Evolutionary conservation across 148 eudicot species (phyloP).

Genomic region (Rhododendron ferrugineum): DNA sequence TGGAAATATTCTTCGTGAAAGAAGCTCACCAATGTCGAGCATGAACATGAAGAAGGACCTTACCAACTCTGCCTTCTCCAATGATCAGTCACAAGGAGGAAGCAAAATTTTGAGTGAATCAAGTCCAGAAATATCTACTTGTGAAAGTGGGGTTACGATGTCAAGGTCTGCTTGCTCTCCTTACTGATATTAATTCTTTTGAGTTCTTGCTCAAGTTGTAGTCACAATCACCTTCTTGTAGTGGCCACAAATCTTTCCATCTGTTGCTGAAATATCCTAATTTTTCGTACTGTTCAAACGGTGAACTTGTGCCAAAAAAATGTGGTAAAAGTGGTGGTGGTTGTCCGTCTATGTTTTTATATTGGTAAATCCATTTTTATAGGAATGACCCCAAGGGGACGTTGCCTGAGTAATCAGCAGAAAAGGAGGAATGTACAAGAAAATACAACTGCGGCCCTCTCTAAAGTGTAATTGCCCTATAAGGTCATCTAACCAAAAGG

Average conservation of each 20-base stretch:
- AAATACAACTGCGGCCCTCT: background rate
- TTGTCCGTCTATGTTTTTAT: background rate
- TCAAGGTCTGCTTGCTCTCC: conserved; percentile 46
- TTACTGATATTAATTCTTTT: background rate
- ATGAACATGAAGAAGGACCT: conserved; percentile 28
- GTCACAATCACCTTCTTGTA: background rate
- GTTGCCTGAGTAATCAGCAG: background rate
- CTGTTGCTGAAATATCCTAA: background rate
- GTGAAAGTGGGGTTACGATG: conserved; percentile 48
- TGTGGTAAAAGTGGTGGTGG: background rate
- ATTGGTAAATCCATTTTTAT: background rate
- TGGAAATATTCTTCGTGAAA: conserved; percentile 68
- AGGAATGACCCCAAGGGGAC: background rate
- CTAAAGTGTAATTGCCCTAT: background rate
- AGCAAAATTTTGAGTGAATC: conserved; percentile 42
- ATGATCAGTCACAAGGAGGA: conserved; percentile 38
- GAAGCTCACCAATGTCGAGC: conserved; percentile 35
- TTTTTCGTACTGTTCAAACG: background rate
- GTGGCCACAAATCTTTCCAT: background rate
- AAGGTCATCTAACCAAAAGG: background rate
- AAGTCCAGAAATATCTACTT: conserved; percentile 52
- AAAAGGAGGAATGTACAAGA: background rate
- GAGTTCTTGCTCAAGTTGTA: background rate
- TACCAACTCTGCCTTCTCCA: conserved; percentile 29
- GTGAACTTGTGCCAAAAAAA: background rate